A percentile compares a stretch with the other conserved stretches of the same genome.
These are phyloP conservation scores for Talaromyces wortmannii DNA, from an alignment of 495 filamentous ascomycete species.

Conservation along the genomic window DNA sequence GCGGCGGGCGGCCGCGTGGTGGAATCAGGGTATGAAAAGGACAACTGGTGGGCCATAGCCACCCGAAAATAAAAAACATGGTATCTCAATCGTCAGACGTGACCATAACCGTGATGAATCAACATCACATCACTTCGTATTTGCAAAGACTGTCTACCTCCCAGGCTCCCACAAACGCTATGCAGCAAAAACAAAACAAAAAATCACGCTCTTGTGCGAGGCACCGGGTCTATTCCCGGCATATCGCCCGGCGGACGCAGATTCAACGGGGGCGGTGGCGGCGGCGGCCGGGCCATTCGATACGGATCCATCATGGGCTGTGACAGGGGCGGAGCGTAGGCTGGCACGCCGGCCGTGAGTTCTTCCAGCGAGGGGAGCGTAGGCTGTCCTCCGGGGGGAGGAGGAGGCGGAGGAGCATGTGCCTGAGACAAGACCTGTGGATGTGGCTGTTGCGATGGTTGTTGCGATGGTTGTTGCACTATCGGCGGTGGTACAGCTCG, in stretches of 20 bases:
- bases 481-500: background rate
- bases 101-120: background rate
- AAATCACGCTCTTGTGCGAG: conserved; percentile 2
- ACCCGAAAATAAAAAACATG: conserved; percentile 11
- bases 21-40: conserved; percentile 86
- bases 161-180: conserved; percentile 33
- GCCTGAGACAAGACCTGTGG: conserved; percentile 1
- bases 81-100: background rate
- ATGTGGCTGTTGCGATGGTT: background rate
- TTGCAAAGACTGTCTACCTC: background rate
- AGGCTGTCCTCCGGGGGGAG: conserved; percentile 26
- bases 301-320: conserved; percentile 32
- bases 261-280: background rate
- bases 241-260: background rate
- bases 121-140: background rate
- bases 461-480: background rate
- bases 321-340: conserved; percentile 32
- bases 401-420: conserved; percentile 11
- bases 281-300: conserved; percentile 25
- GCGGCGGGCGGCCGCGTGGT: conserved; percentile 70
- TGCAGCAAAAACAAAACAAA: conserved; percentile 22
- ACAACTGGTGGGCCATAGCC: conserved; percentile 94
- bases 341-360: conserved; percentile 39
- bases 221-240: background rate
- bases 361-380: conserved; percentile 39